These are phyloP conservation scores for Mortierella hygrophila DNA, from an alignment of 192 early-diverging fungal species.

Conservation along the genomic window DNA sequence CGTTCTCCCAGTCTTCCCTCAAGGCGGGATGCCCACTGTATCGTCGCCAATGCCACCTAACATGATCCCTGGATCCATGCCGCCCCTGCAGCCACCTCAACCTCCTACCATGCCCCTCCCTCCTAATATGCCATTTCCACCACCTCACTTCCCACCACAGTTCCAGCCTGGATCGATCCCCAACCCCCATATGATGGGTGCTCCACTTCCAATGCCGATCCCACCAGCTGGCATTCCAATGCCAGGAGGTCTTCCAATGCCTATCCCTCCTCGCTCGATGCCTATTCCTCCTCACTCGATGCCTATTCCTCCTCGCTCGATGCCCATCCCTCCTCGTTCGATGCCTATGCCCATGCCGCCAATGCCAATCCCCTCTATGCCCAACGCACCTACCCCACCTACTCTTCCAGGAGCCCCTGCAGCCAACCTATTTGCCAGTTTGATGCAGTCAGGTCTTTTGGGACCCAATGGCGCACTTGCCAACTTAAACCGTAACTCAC, in stretches of 20 bases:
- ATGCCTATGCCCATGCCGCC: constrained; percentile 12
- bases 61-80: constrained; percentile 15
- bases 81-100: background rate
- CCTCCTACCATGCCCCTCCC: constrained; percentile 7
- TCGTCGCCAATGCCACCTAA: constrained; percentile 24
- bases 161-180: constrained; percentile 16
- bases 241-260: background rate
- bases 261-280: constrained; percentile 4
- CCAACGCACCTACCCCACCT: constrained; percentile 13
- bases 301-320: background rate
- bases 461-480: constrained; percentile 36
- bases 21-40: constrained; percentile 5
- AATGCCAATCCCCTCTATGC: constrained; percentile 1
- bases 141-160: constrained; percentile 11
- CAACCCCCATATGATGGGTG: constrained; percentile 13
- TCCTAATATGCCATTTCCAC: constrained; percentile 10
- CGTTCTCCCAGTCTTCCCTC: constrained; percentile 13
- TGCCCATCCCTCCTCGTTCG: constrained; percentile 12
- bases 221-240: constrained; percentile 3
- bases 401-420: constrained; percentile 5
- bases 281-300: background rate
- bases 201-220: constrained; percentile 7
- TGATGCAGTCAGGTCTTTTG: constrained; percentile 46
- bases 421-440: constrained; percentile 41
- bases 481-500: constrained; percentile 20